Base-by-base conservation (phyloP, 768 basidiomycete genomes). In the Termitomyces sp. region DNA sequence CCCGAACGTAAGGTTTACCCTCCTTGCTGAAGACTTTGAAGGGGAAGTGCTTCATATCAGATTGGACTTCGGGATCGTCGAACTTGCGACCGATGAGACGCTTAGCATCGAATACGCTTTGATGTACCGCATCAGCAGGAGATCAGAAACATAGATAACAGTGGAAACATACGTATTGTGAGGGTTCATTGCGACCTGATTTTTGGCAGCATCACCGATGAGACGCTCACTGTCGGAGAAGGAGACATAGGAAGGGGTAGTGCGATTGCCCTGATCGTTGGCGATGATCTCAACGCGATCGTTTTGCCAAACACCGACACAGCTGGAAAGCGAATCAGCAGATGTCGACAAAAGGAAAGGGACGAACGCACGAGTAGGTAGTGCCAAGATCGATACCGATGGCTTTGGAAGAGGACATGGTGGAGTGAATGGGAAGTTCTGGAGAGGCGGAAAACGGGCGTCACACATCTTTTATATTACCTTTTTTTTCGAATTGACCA, bases 271-370 rank as follows among this genome's bases (percentile, higher is more conserved):
- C 81, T 93, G 92, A 77, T 94, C 91, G 71, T 94, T 94, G 78
- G 91, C 91, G 73, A 98, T 98, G 81, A 97, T 97, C 80, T 97
- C 96, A 66, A 97, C 96, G 74, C 96, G 92, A 82, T 98, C 96
- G 72, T 97, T 95, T 84, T 96, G 93, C 95, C 96, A 98, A 65
- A 98, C 96, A 84, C 92, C 96, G 70, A 98, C 96, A 77, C 96
- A 98, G n/a, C 92, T 95, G 74, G 52, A 63, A 63, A 60, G 42
- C 60, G 40, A 42, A 64, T 60, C 48, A 50, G 52, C 48, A 62
- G 49, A 59, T 31, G 55, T 56, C 11, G 36, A 52, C 12, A 50
- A 66, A 34, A 60, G 51, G 66, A 46, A 4, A 12, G 17, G 38
- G 36, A 38, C 12, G 36, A 11, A 83, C 89, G 66, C 73, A 92